Evolutionary conservation across 2,329 filamentous ascomycete species (phyloP).

Genomic region (Beauveria sp.): DNA sequence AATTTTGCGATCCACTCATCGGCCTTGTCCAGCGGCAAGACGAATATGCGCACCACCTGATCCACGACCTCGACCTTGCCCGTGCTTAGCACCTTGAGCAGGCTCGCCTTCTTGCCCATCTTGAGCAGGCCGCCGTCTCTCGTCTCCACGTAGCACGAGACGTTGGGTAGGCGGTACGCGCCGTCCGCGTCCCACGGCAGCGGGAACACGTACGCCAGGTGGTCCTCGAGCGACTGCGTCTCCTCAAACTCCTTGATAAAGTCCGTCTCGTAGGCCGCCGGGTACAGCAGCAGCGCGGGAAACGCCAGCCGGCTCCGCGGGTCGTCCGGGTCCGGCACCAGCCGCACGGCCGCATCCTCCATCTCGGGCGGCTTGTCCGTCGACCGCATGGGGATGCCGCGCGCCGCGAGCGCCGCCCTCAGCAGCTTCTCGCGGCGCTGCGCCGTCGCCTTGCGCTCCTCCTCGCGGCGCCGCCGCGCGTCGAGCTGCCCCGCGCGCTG

Average conservation of each 20-base stretch:
- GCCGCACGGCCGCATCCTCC: slow-evolving; percentile 68
- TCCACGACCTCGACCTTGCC: slow-evolving; percentile 85
- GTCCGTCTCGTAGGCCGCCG: slow-evolving; percentile 72
- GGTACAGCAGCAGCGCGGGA: slow-evolving; percentile 80
- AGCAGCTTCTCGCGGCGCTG: slow-evolving; percentile 55
- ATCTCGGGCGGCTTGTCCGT: slow-evolving; percentile 74
- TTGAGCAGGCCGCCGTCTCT: slow-evolving; percentile 72
- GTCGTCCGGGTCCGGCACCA: slow-evolving; percentile 67
- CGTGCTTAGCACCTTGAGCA: slow-evolving; percentile 66
- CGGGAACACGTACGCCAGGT: slow-evolving; percentile 80
- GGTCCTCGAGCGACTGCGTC: slow-evolving; percentile 64
- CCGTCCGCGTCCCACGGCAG: slow-evolving; percentile 72
- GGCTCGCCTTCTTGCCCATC: slow-evolving; percentile 73
- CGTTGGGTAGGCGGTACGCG: slow-evolving; percentile 56
- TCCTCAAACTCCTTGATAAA: slow-evolving; percentile 86
- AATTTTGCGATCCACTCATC: slow-evolving; percentile 76
- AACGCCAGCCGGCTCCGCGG: slow-evolving; percentile 65
- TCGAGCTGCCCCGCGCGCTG: slow-evolving; percentile 48
- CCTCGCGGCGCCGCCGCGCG: slow-evolving; percentile 47
- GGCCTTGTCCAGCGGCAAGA: slow-evolving; percentile 66
- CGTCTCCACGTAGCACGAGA: slow-evolving; percentile 91
- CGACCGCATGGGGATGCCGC: slow-evolving; percentile 60
- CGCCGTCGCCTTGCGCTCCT: slow-evolving; percentile 45
- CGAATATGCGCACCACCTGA: slow-evolving; percentile 72
- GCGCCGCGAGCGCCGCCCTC: slow-evolving; percentile 55